phyloP scores from a whole-genome alignment of 352 stramenopile species.

The Globisporangium nagaii region DNA sequence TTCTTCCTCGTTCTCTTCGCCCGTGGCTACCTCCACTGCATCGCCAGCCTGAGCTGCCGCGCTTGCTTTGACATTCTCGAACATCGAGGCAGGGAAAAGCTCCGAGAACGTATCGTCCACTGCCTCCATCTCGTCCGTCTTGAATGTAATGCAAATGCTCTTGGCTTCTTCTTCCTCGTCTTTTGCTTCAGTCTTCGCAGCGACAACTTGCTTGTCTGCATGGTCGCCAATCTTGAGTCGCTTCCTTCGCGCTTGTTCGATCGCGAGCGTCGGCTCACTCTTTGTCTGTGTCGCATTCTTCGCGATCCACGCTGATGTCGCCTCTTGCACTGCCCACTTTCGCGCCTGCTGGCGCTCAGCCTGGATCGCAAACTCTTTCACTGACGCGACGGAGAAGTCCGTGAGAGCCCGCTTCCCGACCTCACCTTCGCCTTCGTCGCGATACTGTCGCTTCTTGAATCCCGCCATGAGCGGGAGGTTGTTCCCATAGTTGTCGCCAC shows the following conservation, averaged over 20 bases:
- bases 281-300: constrained; percentile 34
- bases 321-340: constrained; percentile 23
- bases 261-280: constrained; percentile 37
- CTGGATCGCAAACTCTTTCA: constrained; percentile 23
- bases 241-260: constrained; percentile 28
- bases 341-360: constrained; percentile 18
- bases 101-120: constrained; percentile 17
- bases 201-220: neutral
- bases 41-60: neutral
- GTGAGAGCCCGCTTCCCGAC: constrained; percentile 19
- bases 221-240: constrained; percentile 16
- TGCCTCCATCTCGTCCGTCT: constrained; percentile 28
- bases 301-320: constrained; percentile 25
- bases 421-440: constrained; percentile 8
- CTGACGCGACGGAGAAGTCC: constrained; percentile 24
- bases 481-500: neutral
- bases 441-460: constrained; percentile 13
- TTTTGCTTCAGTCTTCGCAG: neutral
- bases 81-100: constrained; percentile 31
- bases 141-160: constrained; percentile 39
- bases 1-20: constrained; percentile 34
- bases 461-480: neutral
- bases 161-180: constrained; percentile 5
- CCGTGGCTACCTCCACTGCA: too few species aligned
- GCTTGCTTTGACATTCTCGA: constrained; percentile 6